Percentiles rank a stretch among this genome's conserved stretches.
Conservation (phyloP, 2,329 filamentous ascomycete genomes). For the Lachnellula willkommii region DNA sequence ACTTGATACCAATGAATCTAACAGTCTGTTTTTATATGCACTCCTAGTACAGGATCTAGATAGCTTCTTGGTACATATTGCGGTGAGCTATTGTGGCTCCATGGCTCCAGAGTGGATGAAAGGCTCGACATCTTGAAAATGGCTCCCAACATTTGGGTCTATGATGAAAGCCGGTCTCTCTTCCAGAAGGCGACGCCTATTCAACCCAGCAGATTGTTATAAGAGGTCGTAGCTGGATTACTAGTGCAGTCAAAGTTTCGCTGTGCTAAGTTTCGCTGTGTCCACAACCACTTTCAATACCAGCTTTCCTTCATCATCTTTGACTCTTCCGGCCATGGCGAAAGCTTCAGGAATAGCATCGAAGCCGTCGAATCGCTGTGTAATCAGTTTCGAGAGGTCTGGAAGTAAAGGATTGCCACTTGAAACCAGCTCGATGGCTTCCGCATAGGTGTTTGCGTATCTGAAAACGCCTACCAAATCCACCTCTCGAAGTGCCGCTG, state of each 20-base stretch:
- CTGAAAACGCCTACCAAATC: slow-evolving; percentile 72
- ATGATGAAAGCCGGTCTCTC: too few species aligned
- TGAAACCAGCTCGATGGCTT: slow-evolving; percentile 81
- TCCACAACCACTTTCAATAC: slow-evolving; percentile 32
- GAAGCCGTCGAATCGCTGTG: slow-evolving; percentile 70
- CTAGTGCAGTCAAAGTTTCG: not conserved
- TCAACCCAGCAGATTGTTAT: not conserved
- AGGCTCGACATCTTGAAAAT: too few species aligned
- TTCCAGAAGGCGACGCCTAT: too few species aligned
- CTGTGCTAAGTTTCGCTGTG: slow-evolving; percentile 14
- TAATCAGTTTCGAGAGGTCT: slow-evolving; percentile 74
- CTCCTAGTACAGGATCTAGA: too few species aligned
- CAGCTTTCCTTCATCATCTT: slow-evolving; percentile 30
- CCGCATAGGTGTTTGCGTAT: slow-evolving; percentile 84
- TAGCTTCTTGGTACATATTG: too few species aligned
- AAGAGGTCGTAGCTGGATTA: not conserved
- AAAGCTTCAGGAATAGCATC: slow-evolving; percentile 86
- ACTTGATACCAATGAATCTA: too few species aligned
- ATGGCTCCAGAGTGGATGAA: too few species aligned
- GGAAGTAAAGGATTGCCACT: slow-evolving; percentile 61
- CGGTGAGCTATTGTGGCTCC: too few species aligned
- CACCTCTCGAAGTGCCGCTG: slow-evolving; percentile 69
- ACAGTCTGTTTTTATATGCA: too few species aligned
- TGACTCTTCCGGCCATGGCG: slow-evolving; percentile 68
- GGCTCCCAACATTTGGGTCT: too few species aligned